Percentiles rank a stretch among this genome's conserved stretches.
Evolutionary conservation across 2,329 filamentous ascomycete species (phyloP).

Genomic region (Colletotrichum horii): DNA sequence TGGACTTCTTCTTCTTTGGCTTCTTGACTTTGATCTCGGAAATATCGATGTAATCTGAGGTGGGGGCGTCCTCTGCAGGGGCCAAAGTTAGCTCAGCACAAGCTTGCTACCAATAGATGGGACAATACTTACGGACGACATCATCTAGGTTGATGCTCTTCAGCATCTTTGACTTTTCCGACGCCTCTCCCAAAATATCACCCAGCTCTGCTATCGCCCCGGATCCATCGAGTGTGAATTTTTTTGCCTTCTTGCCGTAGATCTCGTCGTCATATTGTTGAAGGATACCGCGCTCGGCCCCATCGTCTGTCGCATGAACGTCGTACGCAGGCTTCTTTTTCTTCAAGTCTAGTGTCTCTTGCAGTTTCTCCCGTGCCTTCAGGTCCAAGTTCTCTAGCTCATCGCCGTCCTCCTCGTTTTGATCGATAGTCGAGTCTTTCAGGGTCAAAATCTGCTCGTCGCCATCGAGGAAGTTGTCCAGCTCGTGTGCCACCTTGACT

Average conservation of each 20-base stretch:
- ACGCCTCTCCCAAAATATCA: slow-evolving; percentile 57
- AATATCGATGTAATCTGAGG: slow-evolving; percentile 87
- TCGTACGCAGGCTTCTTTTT: slow-evolving; percentile 92
- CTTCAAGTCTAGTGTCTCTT: slow-evolving; percentile 82
- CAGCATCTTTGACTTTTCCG: slow-evolving; percentile 64
- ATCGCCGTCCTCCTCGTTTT: slow-evolving; percentile 86
- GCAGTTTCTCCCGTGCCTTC: slow-evolving; percentile 73
- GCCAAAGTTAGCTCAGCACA: slow-evolving; percentile 31
- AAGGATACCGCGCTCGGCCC: slow-evolving; percentile 71
- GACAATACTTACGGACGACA: slow-evolving; percentile 63
- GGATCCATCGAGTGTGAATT: slow-evolving; percentile 83
- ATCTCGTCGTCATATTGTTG: slow-evolving; percentile 97
- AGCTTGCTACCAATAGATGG: not conserved
- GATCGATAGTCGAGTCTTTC: slow-evolving; percentile 88
- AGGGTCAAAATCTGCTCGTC: slow-evolving; percentile 91
- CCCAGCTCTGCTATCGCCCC: slow-evolving; percentile 72
- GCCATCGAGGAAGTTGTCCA: slow-evolving; percentile 79
- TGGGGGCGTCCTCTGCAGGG: slow-evolving; percentile 64
- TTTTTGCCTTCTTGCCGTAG: slow-evolving; percentile 84
- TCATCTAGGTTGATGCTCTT: slow-evolving; percentile 84
- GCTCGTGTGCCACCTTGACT: slow-evolving; percentile 89
- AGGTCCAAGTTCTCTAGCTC: slow-evolving; percentile 82
- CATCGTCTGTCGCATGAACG: slow-evolving; percentile 70
- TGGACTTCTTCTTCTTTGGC: slow-evolving; percentile 90
- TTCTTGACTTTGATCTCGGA: slow-evolving; percentile 94